Conservation (phyloP, 1,139 yeast genomes). For the Torulaspora globosa region DNA sequence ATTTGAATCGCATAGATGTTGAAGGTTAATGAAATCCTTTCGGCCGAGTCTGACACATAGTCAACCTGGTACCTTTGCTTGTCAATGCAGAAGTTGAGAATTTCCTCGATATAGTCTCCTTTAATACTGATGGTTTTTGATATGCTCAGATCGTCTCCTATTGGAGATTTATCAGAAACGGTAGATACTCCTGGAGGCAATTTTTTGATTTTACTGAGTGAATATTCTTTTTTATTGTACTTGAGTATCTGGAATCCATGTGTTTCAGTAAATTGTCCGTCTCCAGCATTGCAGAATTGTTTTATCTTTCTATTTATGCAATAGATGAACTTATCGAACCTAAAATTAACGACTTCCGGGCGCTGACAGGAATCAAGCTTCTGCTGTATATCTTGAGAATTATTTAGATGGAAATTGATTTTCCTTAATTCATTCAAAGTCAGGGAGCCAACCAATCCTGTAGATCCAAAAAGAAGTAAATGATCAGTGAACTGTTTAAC, state of each 20-base stretch:
- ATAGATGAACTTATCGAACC: conserved; percentile 10
- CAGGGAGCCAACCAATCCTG: conserved; percentile 18
- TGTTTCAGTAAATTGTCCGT: conserved; percentile 6
- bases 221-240: conserved; percentile 4
- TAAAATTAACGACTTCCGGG: conserved; percentile 4
- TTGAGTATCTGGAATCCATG: conserved; percentile 1
- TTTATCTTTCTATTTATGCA: conserved; percentile 11
- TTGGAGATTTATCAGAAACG: conserved; percentile 5
- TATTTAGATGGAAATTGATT: conserved; percentile 11
- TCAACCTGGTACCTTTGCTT: conserved; percentile 9
- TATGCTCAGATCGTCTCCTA: conserved; percentile 4
- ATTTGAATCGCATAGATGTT: conserved; percentile 12
- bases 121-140: conserved; percentile 4
- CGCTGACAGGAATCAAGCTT: conserved; percentile 2
- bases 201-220: conserved; percentile 5
- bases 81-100: conserved; percentile 1
- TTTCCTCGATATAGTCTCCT: conserved; percentile 1
- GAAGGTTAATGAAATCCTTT: conserved; percentile 8
- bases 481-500: conserved; percentile 9
- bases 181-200: conserved; percentile 8
- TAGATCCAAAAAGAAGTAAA: conserved; percentile 17
- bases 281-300: neutral
- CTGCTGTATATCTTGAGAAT: conserved; percentile 10
- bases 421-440: conserved; percentile 13
- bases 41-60: conserved; percentile 7